phyloP scores from a whole-genome alignment of 164 flowering plant genomes.

The Annona cherimola region DNA sequence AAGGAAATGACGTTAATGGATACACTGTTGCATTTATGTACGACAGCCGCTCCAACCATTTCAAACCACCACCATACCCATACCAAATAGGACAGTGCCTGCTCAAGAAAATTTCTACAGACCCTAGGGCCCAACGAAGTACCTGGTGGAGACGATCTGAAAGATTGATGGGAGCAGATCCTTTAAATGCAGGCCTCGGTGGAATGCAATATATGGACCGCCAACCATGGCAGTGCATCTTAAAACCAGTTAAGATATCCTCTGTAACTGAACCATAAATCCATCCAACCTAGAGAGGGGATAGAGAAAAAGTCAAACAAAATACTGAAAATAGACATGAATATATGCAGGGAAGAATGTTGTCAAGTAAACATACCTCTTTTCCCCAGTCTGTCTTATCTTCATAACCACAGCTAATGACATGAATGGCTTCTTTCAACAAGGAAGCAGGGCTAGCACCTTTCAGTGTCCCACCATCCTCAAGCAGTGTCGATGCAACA shows the following conservation, averaged over 20 bases:
- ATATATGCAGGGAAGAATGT: not conserved
- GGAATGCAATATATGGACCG: slow-evolving; percentile 93
- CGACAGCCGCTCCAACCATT: slow-evolving; percentile 78
- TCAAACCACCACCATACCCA: slow-evolving; percentile 79
- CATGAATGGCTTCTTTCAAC: slow-evolving; percentile 97
- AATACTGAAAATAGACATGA: not conserved
- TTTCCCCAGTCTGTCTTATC: slow-evolving; percentile 94
- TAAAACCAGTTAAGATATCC: slow-evolving; percentile 84
- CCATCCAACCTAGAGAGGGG: slow-evolving; percentile 62
- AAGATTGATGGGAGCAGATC: slow-evolving; percentile 86
- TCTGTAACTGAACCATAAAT: slow-evolving; percentile 89
- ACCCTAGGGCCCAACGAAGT: slow-evolving; percentile 95
- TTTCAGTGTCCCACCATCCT: slow-evolving; percentile 91
- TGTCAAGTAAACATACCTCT: slow-evolving; percentile 46
- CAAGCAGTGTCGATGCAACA: slow-evolving; percentile 86
- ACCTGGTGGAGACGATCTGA: slow-evolving; percentile 92
- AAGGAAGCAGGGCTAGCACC: slow-evolving; percentile 88
- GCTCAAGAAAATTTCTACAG: slow-evolving; percentile 91
- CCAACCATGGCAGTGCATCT: slow-evolving; percentile 99
- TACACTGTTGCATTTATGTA: slow-evolving; percentile 87
- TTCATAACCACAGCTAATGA: slow-evolving; percentile 95
- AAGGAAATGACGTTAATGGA: slow-evolving; percentile 81
- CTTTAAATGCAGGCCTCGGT: slow-evolving; percentile 73
- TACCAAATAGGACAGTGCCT: slow-evolving; percentile 74
- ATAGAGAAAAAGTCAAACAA: not conserved